Percentiles rank a stretch among this genome's conserved stretches.
phyloP scores from a whole-genome alignment of 2,329 filamentous ascomycete species.

The Diaporthe helianthi region DNA sequence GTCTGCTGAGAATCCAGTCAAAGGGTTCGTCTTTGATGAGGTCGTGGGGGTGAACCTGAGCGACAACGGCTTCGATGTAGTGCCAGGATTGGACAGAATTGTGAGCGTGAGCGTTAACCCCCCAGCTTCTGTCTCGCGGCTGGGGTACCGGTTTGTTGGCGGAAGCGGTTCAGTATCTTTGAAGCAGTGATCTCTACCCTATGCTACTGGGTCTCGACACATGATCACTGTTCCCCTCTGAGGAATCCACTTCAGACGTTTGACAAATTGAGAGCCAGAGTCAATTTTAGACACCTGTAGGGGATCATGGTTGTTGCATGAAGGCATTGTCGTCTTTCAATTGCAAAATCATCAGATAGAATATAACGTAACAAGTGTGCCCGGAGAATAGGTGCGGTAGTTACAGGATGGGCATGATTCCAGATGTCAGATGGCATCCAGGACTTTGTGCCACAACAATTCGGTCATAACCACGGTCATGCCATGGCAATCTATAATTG shows the following conservation, averaged over 20 bases:
- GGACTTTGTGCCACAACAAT: neutral
- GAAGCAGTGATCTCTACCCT: neutral
- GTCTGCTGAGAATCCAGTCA: conserved; percentile 56
- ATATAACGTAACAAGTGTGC: no score
- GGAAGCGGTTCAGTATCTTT: neutral
- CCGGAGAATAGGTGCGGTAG: no score
- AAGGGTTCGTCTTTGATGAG: conserved; percentile 63
- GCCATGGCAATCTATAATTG: no score
- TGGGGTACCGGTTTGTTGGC: neutral
- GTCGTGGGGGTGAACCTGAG: conserved; percentile 53
- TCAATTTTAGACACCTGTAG: neutral
- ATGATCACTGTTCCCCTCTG: no score
- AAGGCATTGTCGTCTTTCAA: neutral
- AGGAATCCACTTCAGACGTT: no score
- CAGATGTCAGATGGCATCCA: no score
- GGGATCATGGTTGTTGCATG: no score
- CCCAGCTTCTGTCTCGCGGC: neutral
- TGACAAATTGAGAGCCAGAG: no score
- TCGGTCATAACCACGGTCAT: neutral
- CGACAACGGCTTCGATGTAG: conserved; percentile 65
- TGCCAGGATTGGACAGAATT: conserved; percentile 51
- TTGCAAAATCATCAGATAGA: neutral
- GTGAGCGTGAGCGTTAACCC: conserved; percentile 8
- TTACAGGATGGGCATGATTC: no score
- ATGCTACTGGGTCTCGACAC: neutral